Evolutionary conservation across 352 stramenopile species (phyloP), one percentile per base, ranked within the genome.

Genomic region (Phytophthora fragariaefolia): DNA sequence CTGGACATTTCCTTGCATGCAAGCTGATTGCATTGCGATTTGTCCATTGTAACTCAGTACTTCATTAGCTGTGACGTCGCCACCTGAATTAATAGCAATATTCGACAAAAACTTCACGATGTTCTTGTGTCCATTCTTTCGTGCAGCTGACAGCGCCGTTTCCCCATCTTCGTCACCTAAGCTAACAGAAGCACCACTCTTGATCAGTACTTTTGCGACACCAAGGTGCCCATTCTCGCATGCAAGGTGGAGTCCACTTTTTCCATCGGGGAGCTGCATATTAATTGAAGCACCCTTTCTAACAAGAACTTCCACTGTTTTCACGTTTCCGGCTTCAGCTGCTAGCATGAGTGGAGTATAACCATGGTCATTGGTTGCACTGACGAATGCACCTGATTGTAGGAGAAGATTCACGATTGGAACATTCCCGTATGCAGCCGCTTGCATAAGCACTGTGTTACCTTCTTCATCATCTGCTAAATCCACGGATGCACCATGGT

Each of bases 301-400:
- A 12, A 47, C 24, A 9, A 47, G 40, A 17, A 15, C n/a, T 7
- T 17, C 22, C 8, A 24, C 40, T 23, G 40, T 47, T 6, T 8
- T 24, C 7, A 24, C 40, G 3, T 24, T 13, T 24, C 40, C 40
- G 3, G 7, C 8, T 26, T 47, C 40, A 6, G 40, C 40, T 3
- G 40, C 40, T 47, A 47, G 40, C 40, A 47, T 47, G 9, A 47
- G 40, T 17, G 40, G 40, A 5, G 40, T 47, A 18, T 47, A 47
- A 24, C 40, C 40, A 24, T 26, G n/a, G 17, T 47, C 3, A 9
- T 47, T 47, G 6, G 40, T 47, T 13, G 40, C n/a, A 7, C 24
- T 12, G 12, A 47, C 5, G n/a, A 18, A 23, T 15, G 40, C 40
- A 8, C n/a, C 40, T 13, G 40, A 23, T 1, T 15, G 22, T 12